These are phyloP conservation scores for Neltuma alba DNA, from an alignment of 306 rosid genomes.

Conservation along the genomic window DNA sequence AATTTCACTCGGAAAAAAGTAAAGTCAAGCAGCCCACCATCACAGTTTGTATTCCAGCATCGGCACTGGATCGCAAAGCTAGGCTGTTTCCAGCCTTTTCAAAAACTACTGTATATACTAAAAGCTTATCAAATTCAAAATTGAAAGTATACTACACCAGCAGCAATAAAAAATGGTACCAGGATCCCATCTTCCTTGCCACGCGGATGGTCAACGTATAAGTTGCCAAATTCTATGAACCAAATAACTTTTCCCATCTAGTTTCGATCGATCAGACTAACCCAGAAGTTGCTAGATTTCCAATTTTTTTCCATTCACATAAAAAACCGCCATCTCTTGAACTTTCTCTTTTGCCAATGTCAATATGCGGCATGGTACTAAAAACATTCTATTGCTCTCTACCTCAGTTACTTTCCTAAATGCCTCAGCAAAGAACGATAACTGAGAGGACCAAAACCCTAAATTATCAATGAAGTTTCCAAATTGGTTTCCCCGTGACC, in stretches of 20 bases:
- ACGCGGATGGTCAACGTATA: not conserved
- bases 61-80: not conserved
- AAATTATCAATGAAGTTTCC: not conserved
- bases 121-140: not conserved
- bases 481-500: not conserved
- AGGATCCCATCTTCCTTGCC: constrained; percentile 21
- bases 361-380: not conserved
- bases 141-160: not conserved
- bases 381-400: not conserved
- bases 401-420: not conserved
- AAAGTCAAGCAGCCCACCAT: not conserved
- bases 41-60: constrained; percentile 12
- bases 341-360: not conserved
- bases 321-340: not conserved
- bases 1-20: not conserved
- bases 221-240: not conserved
- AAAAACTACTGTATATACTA: constrained; percentile 2
- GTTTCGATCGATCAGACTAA: constrained; percentile 5
- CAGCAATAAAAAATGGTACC: not conserved
- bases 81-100: not conserved
- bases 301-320: constrained; percentile 6
- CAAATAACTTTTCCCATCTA: constrained; percentile 10
- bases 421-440: constrained; percentile 1
- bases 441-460: not conserved
- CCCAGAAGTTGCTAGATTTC: constrained; percentile 9